A percentile compares a stretch with the other conserved stretches of the same genome.
These are phyloP conservation scores for Scheffersomyces segobiensis DNA, from an alignment of 1,139 yeast species.

Conservation along the genomic window DNA sequence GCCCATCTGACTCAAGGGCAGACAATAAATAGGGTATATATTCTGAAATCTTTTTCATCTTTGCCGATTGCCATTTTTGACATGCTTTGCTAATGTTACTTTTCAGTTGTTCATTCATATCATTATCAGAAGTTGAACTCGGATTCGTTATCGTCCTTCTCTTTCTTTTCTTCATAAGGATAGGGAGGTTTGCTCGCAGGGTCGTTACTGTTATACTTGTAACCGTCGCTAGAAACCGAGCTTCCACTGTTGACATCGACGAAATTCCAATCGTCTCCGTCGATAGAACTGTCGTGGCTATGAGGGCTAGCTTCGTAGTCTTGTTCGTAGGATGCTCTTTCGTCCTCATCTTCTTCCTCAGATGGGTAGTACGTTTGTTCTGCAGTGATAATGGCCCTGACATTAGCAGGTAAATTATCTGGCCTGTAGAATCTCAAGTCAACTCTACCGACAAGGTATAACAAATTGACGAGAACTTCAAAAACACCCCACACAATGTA, in stretches of 20 bases:
- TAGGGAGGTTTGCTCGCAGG: not conserved
- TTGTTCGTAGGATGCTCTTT: not conserved
- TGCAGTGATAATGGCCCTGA: conserved; percentile 43
- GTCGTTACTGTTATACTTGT: not conserved
- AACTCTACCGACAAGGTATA: conserved; percentile 62
- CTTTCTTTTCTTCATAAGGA: not conserved
- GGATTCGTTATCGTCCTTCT: conserved; percentile 3
- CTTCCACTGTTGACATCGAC: not conserved
- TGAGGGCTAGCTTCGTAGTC: not conserved
- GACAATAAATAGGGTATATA: not conserved
- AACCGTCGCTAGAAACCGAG: not conserved
- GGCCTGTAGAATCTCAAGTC: conserved; percentile 82
- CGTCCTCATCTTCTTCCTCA: conserved; percentile 20
- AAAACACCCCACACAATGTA: conserved; percentile 67
- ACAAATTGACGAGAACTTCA: conserved; percentile 55
- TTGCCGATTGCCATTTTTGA: not conserved
- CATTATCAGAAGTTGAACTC: conserved; percentile 12
- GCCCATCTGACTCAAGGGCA: not conserved
- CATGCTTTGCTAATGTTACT: not conserved
- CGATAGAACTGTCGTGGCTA: not conserved
- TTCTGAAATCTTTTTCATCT: conserved; percentile 1
- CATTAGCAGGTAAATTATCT: conserved; percentile 49
- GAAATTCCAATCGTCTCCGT: not conserved
- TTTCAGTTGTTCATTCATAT: not conserved
- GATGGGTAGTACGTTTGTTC: conserved; percentile 37